phyloP scores from a whole-genome alignment of 2,329 filamentous ascomycete genomes.

The Sclerotinia spermophila region DNA sequence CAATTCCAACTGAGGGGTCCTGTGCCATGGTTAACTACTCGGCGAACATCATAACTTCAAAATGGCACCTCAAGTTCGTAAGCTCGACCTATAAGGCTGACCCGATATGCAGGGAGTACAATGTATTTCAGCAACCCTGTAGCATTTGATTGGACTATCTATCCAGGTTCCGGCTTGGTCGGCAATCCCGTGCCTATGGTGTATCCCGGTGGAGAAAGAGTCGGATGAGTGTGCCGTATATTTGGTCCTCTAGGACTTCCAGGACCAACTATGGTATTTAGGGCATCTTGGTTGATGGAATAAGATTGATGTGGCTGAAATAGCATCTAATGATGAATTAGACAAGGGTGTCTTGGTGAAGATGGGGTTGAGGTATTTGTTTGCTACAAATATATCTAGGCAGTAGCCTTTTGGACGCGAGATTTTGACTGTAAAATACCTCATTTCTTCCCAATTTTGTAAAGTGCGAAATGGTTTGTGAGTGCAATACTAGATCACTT shows the following conservation, averaged over 20 bases:
- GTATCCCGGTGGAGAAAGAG: neutral
- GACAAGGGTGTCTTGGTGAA: neutral
- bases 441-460: neutral
- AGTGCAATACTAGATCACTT: neutral
- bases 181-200: neutral
- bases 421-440: neutral
- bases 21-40: conserved; percentile 14
- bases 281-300: neutral
- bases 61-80: conserved; percentile 7
- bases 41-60: conserved; percentile 1
- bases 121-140: neutral
- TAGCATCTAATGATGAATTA: neutral
- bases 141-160: neutral
- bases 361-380: neutral
- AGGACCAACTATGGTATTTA: neutral
- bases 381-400: neutral
- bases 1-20: conserved; percentile 7
- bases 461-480: neutral
- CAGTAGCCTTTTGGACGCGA: neutral
- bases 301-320: neutral
- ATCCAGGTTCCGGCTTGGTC: conserved; percentile 9
- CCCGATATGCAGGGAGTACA: conserved; percentile 5
- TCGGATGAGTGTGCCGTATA: neutral
- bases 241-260: neutral
- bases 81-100: conserved; percentile 14